Evolutionary conservation across 495 filamentous ascomycete species (phyloP).

Genomic region (Aspergillus coremiiformis): DNA sequence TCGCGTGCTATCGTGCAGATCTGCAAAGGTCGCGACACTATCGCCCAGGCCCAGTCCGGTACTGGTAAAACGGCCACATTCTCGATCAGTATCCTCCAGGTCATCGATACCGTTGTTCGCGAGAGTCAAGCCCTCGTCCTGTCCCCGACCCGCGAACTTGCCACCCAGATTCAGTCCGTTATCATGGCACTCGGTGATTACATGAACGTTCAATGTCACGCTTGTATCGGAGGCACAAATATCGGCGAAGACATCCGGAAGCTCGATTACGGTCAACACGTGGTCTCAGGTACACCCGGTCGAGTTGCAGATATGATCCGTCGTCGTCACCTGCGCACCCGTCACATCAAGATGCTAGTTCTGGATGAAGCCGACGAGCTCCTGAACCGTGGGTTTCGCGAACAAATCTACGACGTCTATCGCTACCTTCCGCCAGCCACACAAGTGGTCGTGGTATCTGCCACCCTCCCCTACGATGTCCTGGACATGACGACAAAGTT

Average conservation of each 20-base stretch:
- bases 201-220: constrained; percentile 99
- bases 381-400: constrained; percentile 87
- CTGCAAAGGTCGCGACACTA: constrained; percentile 96
- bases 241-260: constrained; percentile 96
- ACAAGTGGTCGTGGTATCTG: constrained; percentile 95
- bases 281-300: constrained; percentile 92
- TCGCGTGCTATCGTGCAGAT: constrained; percentile 97
- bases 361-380: constrained; percentile 96
- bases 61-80: constrained; percentile 99
- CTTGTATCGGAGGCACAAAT: constrained; percentile 96
- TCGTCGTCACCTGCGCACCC: constrained; percentile 85
- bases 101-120: constrained; percentile 76
- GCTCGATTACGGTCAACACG: constrained; percentile 93
- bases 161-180: constrained; percentile 96
- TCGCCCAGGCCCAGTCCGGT: constrained; percentile 98
- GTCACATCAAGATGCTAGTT: constrained; percentile 97
- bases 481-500: constrained; percentile 99
- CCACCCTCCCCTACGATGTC: constrained; percentile 95
- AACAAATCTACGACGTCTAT: constrained; percentile 99
- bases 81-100: constrained; percentile 93
- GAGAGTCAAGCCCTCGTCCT: constrained; percentile 93
- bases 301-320: constrained; percentile 99
- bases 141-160: constrained; percentile 95
- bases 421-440: constrained; percentile 92
- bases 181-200: constrained; percentile 96